Evolutionary conservation across 2,329 filamentous ascomycete genomes (phyloP), one percentile per base, ranked within the genome.

Genomic region (Coleophoma crateriformis): DNA sequence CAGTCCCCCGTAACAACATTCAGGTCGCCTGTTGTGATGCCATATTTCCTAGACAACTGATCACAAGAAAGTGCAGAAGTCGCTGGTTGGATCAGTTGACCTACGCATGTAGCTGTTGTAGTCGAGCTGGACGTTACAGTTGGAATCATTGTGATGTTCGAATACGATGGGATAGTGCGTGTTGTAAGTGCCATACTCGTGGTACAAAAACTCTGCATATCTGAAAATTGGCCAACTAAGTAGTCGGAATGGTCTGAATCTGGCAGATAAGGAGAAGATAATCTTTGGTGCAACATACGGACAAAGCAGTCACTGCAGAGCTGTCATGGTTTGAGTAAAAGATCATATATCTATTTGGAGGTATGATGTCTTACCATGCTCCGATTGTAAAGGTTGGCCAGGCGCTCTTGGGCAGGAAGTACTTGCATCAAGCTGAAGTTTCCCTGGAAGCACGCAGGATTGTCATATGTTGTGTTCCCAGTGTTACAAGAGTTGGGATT

Each of bases 281-380:
- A 43, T 35, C 58, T 46, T 37, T 59, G 51, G 10, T 51, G 33
- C 19, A 40, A 54, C 19, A 60, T 13, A 17, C 52, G 22, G 13
- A 60, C 37, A 42, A 56, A 60, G 47, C 58, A 60, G 47, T 58
- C 57, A 32, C 33, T 49, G 38, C 56, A 60, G 41, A 53, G 55
- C 53, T 53, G 22, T 15, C 37, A 27, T 27, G 7, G 22, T 27
- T 7, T 27, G 4, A 27, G 22, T 27, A 27, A 27, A 7, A 27
- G 22, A 27, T 27, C 7, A 27, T 27, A 27, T 27, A 27, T 27
- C 22, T 27, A 4, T 27, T 27, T 4, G 22, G 22, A 27, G 22
- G 4, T 27, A 27, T 27, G 22, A 27, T 27, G 22, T 7, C 22
- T 27, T 27, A 27, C 22, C 22, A 27, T 27, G 22, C 22, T 27